A percentile compares a stretch with the other conserved stretches of the same genome.
phyloP scores from a whole-genome alignment of 2,329 filamentous ascomycete species.

The Parastagonospora avenae region DNA sequence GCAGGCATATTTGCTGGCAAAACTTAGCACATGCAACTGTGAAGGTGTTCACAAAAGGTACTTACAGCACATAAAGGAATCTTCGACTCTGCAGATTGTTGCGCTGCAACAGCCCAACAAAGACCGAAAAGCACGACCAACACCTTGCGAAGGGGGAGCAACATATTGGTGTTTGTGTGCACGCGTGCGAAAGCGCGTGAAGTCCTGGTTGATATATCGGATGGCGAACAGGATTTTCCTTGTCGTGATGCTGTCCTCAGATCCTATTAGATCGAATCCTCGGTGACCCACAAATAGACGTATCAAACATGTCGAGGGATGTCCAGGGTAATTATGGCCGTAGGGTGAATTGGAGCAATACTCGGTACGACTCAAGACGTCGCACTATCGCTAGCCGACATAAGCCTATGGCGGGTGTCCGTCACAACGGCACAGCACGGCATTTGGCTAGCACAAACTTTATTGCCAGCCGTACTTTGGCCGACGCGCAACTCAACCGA shows the following conservation, averaged over 20 bases:
- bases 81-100: slow-evolving; percentile 1
- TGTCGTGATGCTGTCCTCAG: background rate
- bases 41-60: background rate
- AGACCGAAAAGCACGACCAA: slow-evolving; percentile 6
- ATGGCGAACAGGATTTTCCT: background rate
- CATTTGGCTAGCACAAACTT: background rate
- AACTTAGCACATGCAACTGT: background rate
- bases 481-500: background rate
- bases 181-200: background rate
- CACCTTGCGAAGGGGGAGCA: background rate
- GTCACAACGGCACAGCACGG: background rate
- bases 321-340: background rate
- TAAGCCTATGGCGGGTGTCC: background rate
- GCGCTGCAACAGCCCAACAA: slow-evolving; percentile 4
- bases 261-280: slow-evolving; percentile 1
- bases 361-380: slow-evolving; percentile 2
- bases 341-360: background rate
- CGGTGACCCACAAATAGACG: background rate
- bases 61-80: slow-evolving; percentile 2
- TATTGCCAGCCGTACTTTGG: background rate
- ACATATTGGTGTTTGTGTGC: slow-evolving; percentile 2
- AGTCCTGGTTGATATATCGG: background rate
- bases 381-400: slow-evolving; percentile 1
- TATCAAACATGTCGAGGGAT: background rate
- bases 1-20: slow-evolving; percentile 16